Conservation (phyloP, 129 eudicot species). For the sunflower (Helianthus annuus) region HanXRQr2.0-SUNRISE NC_035441.2:187932991-187933490, state of each 20-base stretch:
- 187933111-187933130: not conserved
- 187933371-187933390: not conserved
- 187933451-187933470: too few relatives aligned
- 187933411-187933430: not conserved
- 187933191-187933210: not conserved
- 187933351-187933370: not conserved
- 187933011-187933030: not conserved
- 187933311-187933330: too few relatives aligned
- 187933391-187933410: too few relatives aligned
- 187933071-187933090: too few relatives aligned
- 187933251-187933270: not conserved
- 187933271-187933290: not conserved
- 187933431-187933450: not conserved
- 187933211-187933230: not conserved
- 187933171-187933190: not conserved
- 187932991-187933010: not conserved
- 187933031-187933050: too few relatives aligned
- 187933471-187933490: not conserved
- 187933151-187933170: not conserved
- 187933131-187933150: not conserved
- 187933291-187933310: not conserved
- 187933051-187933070: too few relatives aligned
- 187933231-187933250: not conserved
- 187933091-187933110: too few relatives aligned
- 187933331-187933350: not conserved